Evolutionary conservation across 2,329 filamentous ascomycete species (phyloP).

Genomic region (Fusarium irregulare): DNA sequence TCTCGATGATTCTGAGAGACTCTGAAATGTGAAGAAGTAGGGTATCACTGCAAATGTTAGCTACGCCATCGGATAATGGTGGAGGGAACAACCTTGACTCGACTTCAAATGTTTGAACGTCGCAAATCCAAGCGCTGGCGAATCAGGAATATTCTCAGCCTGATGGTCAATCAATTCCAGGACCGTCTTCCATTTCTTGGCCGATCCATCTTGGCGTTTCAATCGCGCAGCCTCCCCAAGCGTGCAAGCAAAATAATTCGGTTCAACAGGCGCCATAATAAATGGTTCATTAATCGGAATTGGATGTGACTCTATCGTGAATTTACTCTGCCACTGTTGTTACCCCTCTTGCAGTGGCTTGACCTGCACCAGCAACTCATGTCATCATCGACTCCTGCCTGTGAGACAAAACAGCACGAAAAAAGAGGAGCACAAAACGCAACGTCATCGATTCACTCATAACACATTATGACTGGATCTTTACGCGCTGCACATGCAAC

Average conservation of each 20-base stretch:
- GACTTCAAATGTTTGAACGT: slow-evolving; percentile 26
- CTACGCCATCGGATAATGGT: no score
- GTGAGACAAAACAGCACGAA: neutral
- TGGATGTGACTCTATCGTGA: neutral
- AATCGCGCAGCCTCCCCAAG: slow-evolving; percentile 64
- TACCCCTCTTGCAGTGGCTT: slow-evolving; percentile 5
- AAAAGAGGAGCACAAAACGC: slow-evolving; percentile 11
- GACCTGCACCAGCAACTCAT: neutral
- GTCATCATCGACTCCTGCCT: slow-evolving; percentile 21
- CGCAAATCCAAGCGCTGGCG: slow-evolving; percentile 64
- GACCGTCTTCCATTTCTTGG: slow-evolving; percentile 57
- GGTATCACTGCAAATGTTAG: slow-evolving; percentile 3
- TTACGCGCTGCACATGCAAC: neutral
- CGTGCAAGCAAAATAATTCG: slow-evolving; percentile 71
- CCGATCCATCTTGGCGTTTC: slow-evolving; percentile 37
- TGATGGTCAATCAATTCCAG: slow-evolving; percentile 63
- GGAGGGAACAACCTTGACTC: neutral
- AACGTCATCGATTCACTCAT: slow-evolving; percentile 30
- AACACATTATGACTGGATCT: slow-evolving; percentile 25
- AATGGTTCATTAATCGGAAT: accelerated
- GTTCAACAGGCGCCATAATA: slow-evolving; percentile 13
- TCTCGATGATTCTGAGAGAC: slow-evolving; percentile 49
- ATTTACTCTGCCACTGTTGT: neutral
- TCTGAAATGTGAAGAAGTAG: slow-evolving; percentile 44
- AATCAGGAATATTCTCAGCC: slow-evolving; percentile 51